phyloP scores from a whole-genome alignment of 2,329 filamentous ascomycete species.

The Rhytidhysteron rufulum region DNA sequence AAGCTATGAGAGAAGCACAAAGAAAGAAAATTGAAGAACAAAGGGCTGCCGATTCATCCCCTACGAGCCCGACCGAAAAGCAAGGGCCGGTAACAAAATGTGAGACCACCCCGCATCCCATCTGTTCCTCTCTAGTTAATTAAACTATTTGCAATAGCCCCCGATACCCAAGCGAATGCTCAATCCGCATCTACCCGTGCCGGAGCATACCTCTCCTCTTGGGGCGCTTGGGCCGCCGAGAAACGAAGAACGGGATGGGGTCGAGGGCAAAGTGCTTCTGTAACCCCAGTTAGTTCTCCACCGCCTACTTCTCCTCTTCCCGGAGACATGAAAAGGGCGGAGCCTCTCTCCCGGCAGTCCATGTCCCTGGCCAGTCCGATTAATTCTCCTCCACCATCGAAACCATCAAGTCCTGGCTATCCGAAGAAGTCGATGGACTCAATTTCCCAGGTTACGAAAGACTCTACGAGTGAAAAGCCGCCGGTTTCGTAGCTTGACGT shows the following conservation, averaged over 20 bases:
- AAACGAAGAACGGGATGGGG: slow-evolving; percentile 57
- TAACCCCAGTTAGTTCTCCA: slow-evolving; percentile 19
- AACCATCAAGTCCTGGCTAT: no score
- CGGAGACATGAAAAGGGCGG: slow-evolving; percentile 23
- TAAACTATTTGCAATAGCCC: slow-evolving; percentile 22
- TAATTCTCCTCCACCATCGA: no score
- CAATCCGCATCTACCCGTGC: slow-evolving; percentile 53
- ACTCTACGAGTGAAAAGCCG: no score
- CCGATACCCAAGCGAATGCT: slow-evolving; percentile 55
- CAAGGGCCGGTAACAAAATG: slow-evolving; percentile 13
- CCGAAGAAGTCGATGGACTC: no score
- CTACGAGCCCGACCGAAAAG: slow-evolving; percentile 4
- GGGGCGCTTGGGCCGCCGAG: slow-evolving; percentile 66
- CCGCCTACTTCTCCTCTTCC: slow-evolving; percentile 15
- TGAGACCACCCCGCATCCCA: slow-evolving; percentile 10
- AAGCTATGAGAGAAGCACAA: slow-evolving; percentile 72
- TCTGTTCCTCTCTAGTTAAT: not conserved
- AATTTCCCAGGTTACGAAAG: no score
- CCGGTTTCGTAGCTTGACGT: no score
- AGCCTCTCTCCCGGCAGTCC: slow-evolving; percentile 8
- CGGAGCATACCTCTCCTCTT: slow-evolving; percentile 61
- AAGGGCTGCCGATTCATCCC: slow-evolving; percentile 31
- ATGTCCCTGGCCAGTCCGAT: no score
- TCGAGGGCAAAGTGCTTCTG: slow-evolving; percentile 11
- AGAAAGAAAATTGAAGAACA: slow-evolving; percentile 59